Conservation (phyloP, 2,329 filamentous ascomycete species). For the Fusarium hostae region DNA sequence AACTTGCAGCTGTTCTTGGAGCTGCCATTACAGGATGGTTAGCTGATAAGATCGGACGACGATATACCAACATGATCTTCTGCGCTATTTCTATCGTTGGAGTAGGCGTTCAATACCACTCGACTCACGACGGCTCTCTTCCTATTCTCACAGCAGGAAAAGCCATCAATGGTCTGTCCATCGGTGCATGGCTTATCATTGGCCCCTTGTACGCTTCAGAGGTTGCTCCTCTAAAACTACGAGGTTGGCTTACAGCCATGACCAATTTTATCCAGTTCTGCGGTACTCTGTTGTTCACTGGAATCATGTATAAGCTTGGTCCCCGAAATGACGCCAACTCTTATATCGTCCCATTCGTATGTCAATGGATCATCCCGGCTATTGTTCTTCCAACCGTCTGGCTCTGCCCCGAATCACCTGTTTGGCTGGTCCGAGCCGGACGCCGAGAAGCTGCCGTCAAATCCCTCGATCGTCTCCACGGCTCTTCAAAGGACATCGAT, state of each 20-base stretch:
- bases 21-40: not conserved
- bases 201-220: not conserved
- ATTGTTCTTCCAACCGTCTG: not conserved
- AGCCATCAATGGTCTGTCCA: conserved; percentile 20
- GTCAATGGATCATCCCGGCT: conserved; percentile 12
- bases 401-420: conserved; percentile 55
- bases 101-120: conserved; percentile 50
- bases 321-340: not conserved
- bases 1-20: not conserved
- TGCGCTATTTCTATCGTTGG: conserved; percentile 37
- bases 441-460: conserved; percentile 50
- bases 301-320: not conserved
- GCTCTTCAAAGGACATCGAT: conserved; percentile 44
- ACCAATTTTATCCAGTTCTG: not conserved
- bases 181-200: not conserved
- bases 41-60: conserved; percentile 7
- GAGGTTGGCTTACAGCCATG: not conserved
- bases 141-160: conserved; percentile 44
- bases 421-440: conserved; percentile 52
- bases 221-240: not conserved
- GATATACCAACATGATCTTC: conserved; percentile 8
- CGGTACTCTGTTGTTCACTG: not conserved
- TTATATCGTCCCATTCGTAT: conserved; percentile 28
- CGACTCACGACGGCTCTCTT: not conserved
- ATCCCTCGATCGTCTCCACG: conserved; percentile 50